These are phyloP conservation scores for Pinus albicaulis DNA, from an alignment of 75 land plant species.

Conservation along the genomic window DNA sequence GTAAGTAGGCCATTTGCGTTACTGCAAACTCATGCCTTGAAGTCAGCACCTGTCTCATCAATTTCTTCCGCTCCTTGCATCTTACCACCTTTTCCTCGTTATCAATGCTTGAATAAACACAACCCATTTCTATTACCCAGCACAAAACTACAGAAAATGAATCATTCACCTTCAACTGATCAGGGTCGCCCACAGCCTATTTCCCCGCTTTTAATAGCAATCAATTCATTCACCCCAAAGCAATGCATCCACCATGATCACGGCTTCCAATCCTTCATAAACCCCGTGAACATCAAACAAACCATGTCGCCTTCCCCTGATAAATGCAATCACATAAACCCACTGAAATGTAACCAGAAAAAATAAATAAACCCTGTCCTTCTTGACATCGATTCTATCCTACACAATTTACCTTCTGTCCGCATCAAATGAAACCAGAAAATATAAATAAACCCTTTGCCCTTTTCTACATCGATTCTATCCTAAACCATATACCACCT, in stretches of 20 bases:
- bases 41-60: conserved; percentile 71
- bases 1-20: conserved; percentile 61
- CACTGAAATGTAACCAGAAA: not conserved
- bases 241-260: not conserved
- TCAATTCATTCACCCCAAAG: not conserved
- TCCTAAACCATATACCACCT: not conserved
- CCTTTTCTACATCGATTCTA: not conserved
- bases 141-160: not conserved
- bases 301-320: not conserved
- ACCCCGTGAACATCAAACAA: not conserved
- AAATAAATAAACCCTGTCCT: not conserved
- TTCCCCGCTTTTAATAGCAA: too few species aligned
- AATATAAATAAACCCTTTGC: not conserved
- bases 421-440: not conserved
- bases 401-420: too few species aligned
- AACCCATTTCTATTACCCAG: conserved; percentile 58
- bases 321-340: conserved; percentile 3
- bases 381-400: not conserved
- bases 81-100: conserved; percentile 61
- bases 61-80: conserved; percentile 64
- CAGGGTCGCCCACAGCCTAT: not conserved
- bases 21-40: conserved; percentile 60
- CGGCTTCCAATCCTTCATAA: not conserved
- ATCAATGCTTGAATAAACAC: conserved; percentile 62
- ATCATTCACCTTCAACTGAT: not conserved